phyloP scores from a whole-genome alignment of 1,139 yeast species.

The Protomyces pachydermus region DNA sequence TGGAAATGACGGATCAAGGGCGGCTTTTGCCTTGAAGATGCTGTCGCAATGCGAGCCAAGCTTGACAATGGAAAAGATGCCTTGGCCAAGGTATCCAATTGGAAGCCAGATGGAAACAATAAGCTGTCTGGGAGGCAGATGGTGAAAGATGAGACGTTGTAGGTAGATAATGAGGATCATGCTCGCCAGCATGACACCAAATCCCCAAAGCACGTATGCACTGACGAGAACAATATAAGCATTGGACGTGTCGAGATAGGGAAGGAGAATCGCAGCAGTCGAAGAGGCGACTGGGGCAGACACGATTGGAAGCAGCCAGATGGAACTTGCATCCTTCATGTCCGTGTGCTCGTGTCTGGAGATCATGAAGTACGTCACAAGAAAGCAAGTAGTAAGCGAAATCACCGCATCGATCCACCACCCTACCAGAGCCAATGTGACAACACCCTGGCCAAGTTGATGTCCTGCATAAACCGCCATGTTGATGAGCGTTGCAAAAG shows the following conservation, averaged over 20 bases:
- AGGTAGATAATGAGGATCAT: conserved; percentile 20
- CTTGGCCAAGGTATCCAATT: conserved; percentile 20
- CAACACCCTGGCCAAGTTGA: conserved; percentile 7
- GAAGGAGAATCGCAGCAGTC: conserved; percentile 19
- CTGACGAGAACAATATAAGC: conserved; percentile 14
- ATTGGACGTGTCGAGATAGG: conserved; percentile 3
- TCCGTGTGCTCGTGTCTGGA: conserved; percentile 18
- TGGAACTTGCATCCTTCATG: conserved; percentile 12
- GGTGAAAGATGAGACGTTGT: conserved; percentile 21
- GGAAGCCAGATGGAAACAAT: conserved; percentile 22
- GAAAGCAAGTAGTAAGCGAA: conserved; percentile 6
- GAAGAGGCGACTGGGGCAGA: conserved; percentile 21
- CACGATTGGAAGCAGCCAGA: conserved; percentile 22
- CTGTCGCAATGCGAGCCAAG: conserved; percentile 4
- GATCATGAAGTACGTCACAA: conserved; percentile 24
- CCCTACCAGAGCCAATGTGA: conserved; percentile 1
- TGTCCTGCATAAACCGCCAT: conserved; percentile 16
- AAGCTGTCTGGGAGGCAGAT: conserved; percentile 22
- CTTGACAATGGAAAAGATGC: conserved; percentile 13
- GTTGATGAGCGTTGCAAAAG: conserved; percentile 23
- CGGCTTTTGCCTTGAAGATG: conserved; percentile 3
- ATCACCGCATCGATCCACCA: conserved; percentile 23
- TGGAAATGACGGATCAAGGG: not conserved
- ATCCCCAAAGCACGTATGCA: conserved; percentile 21
- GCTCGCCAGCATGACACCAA: conserved; percentile 21